Percentiles rank a stretch among this genome's conserved stretches.
phyloP scores from a whole-genome alignment of 1,139 yeast genomes.

The Hyphopichia burtonii region DNA sequence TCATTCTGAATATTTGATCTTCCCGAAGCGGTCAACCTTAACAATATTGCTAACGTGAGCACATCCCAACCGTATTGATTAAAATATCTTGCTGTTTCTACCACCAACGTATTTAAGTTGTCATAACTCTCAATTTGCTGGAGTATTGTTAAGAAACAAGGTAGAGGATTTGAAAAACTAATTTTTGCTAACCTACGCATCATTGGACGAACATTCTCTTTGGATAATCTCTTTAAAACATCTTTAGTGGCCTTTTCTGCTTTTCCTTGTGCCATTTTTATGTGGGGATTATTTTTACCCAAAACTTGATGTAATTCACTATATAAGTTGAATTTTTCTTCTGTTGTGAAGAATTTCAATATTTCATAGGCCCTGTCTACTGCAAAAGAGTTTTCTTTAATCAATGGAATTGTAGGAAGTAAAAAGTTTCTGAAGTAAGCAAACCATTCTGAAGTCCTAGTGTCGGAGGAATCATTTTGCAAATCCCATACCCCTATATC shows the following conservation, averaged over 20 bases:
- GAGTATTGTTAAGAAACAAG: constrained; percentile 63
- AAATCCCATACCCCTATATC: constrained; percentile 52
- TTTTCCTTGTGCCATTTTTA: constrained; percentile 62
- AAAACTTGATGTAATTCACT: constrained; percentile 71
- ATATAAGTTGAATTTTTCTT: constrained; percentile 73
- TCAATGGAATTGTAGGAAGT: constrained; percentile 63
- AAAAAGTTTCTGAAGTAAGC: constrained; percentile 64
- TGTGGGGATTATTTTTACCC: constrained; percentile 54
- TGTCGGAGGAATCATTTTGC: constrained; percentile 14
- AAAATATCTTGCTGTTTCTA: constrained; percentile 77
- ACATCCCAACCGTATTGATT: constrained; percentile 86
- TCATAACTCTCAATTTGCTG: constrained; percentile 90
- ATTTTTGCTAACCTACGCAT: constrained; percentile 76
- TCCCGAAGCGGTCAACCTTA: constrained; percentile 65
- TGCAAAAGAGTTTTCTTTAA: constrained; percentile 61
- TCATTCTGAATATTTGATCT: constrained; percentile 70
- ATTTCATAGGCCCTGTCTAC: constrained; percentile 61
- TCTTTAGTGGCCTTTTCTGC: constrained; percentile 85
- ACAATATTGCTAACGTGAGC: constrained; percentile 68
- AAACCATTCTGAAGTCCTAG: constrained; percentile 50
- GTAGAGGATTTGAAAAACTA: constrained; percentile 80
- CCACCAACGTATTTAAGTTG: constrained; percentile 75
- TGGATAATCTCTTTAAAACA: constrained; percentile 80
- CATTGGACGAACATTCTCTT: constrained; percentile 75
- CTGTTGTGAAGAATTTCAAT: constrained; percentile 54